Conservation (phyloP, 225 moss, liverwort and hornwort species). For the Pseudoscleropodium purum region DNA sequence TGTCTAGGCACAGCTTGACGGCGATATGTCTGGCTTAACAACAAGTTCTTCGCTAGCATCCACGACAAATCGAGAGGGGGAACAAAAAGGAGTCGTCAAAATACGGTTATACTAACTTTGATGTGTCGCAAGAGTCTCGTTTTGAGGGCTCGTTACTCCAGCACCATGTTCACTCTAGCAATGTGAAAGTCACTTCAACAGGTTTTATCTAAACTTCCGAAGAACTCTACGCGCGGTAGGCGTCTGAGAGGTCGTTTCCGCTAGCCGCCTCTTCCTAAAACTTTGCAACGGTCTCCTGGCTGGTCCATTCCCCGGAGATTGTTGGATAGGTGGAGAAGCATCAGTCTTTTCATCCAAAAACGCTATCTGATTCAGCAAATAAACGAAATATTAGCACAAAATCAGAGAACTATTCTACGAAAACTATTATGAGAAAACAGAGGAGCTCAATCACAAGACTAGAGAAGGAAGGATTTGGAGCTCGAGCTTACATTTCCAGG, state of each 20-base stretch:
- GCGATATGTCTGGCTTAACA: background rate
- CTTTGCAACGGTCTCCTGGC: background rate
- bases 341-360: slow-evolving; percentile 2
- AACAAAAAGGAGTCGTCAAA: background rate
- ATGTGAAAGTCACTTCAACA: background rate
- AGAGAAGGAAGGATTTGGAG: no score
- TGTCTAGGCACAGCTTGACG: background rate
- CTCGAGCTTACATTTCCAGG: slow-evolving; percentile 19
- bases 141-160: background rate
- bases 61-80: background rate
- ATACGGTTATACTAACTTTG: background rate
- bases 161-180: background rate
- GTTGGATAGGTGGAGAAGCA: background rate
- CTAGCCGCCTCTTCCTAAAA: slow-evolving; percentile 17
- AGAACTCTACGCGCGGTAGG: slow-evolving; percentile 6
- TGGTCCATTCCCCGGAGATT: background rate
- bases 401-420: no score
- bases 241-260: slow-evolving; percentile 4
- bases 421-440: background rate
- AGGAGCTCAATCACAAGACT: background rate
- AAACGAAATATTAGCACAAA: background rate
- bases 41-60: background rate
- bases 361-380: background rate
- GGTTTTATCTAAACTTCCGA: slow-evolving; percentile 21
- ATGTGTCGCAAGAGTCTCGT: background rate